Percentiles rank a stretch among this genome's conserved stretches.
Conservation (phyloP, 768 basidiomycete genomes). For the Sporobolomyces pararoseus region DNA sequence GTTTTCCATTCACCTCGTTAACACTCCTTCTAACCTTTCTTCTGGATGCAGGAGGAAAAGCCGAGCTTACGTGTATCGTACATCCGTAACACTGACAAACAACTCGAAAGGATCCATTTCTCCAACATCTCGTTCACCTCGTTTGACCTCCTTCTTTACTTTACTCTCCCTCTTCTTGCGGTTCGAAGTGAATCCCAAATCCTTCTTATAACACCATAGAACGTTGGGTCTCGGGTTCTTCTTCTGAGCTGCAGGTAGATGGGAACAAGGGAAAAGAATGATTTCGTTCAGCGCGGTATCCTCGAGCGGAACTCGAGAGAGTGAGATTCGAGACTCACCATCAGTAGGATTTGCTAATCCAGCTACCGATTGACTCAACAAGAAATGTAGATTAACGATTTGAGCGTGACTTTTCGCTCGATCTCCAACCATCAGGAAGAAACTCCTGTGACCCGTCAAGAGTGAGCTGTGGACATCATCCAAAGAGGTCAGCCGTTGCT, state of each 20-base stretch:
- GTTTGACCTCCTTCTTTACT: constrained; percentile 92
- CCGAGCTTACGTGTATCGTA: constrained; percentile 77
- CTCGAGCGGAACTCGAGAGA: neutral
- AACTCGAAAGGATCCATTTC: constrained; percentile 98
- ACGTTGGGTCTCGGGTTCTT: constrained; percentile 58
- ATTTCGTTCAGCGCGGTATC: too few relatives aligned
- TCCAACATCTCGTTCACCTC: constrained; percentile 86
- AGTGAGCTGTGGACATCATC: constrained; percentile 6
- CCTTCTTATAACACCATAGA: constrained; percentile 99
- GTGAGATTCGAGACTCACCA: constrained; percentile 11
- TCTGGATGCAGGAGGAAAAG: neutral
- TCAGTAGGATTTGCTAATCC: constrained; percentile 38
- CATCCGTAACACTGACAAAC: constrained; percentile 97
- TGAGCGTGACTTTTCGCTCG: constrained; percentile 84
- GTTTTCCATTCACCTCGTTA: neutral
- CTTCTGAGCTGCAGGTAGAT: constrained; percentile 40
- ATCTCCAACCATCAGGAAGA: constrained; percentile 95
- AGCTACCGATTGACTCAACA: constrained; percentile 72
- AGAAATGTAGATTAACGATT: constrained; percentile 91
- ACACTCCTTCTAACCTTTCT: too few relatives aligned
- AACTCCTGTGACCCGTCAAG: constrained; percentile 64
- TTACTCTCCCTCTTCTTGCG: constrained; percentile 95
- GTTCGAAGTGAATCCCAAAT: constrained; percentile 92
- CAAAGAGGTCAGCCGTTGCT: neutral
- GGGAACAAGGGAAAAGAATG: too few relatives aligned